Conservation (phyloP, 2,329 filamentous ascomycete genomes). For the Sarocladiaceae sp. region DNA sequence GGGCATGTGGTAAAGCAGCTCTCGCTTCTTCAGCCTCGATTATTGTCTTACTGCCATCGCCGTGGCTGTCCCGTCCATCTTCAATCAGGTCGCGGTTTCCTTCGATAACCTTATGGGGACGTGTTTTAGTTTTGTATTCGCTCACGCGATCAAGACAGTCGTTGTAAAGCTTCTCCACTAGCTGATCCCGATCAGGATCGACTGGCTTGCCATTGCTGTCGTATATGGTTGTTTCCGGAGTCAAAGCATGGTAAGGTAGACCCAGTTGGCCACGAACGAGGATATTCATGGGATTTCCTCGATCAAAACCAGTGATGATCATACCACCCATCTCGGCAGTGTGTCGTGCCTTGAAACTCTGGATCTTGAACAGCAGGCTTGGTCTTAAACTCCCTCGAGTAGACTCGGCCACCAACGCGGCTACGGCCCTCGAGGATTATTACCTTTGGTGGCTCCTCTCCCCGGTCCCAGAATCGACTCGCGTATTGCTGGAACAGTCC, state of each 20-base stretch:
- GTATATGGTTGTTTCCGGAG: constrained; percentile 81
- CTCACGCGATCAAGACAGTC: constrained; percentile 90
- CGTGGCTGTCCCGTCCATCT: constrained; percentile 71
- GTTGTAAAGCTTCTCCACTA: constrained; percentile 91
- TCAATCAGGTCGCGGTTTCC: constrained; percentile 81
- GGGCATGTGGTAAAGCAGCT: constrained; percentile 54
- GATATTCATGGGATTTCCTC: constrained; percentile 89
- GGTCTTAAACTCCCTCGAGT: constrained; percentile 68
- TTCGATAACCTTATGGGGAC: constrained; percentile 66
- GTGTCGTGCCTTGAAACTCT: constrained; percentile 55
- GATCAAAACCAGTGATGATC: constrained; percentile 95
- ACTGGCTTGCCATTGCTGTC: constrained; percentile 77
- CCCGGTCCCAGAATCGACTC: constrained; percentile 58
- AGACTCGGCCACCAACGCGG: constrained; percentile 87
- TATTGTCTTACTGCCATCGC: constrained; percentile 68
- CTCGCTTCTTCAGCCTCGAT: constrained; percentile 65
- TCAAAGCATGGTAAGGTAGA: constrained; percentile 78
- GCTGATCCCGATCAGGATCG: constrained; percentile 70
- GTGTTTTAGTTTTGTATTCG: constrained; percentile 77
- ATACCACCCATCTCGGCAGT: constrained; percentile 98
- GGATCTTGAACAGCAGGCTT: constrained; percentile 48
- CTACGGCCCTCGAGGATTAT: constrained; percentile 82
- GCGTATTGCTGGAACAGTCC: constrained; percentile 79
- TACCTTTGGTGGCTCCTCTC: constrained; percentile 68
- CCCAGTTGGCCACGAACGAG: constrained; percentile 88